phyloP scores from a whole-genome alignment of 345 rosid genomes.

The Eucalyptus marginata region DNA sequence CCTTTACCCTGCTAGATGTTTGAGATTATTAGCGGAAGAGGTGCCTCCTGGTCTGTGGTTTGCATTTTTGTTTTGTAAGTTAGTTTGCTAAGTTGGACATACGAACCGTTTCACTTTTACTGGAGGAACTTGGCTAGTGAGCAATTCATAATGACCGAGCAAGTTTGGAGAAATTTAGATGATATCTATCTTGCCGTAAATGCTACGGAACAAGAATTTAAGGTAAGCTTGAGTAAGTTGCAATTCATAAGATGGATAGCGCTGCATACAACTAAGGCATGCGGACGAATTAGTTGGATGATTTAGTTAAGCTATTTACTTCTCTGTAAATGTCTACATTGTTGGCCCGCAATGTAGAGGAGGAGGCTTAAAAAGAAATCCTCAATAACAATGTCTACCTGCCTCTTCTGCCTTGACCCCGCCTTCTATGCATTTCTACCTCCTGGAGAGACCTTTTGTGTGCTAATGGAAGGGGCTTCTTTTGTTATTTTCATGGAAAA shows the following conservation, averaged over 20 bases:
- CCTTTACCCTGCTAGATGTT: neutral
- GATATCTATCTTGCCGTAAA: constrained; percentile 6
- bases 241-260: constrained; percentile 23
- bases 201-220: constrained; percentile 3
- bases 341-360: neutral
- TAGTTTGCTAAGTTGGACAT: neutral
- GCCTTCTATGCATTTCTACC: neutral
- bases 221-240: constrained; percentile 1
- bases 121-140: neutral
- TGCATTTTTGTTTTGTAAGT: neutral
- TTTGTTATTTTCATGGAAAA: neutral
- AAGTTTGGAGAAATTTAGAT: constrained; percentile 3
- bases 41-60: neutral
- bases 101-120: neutral
- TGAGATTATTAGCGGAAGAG: neutral
- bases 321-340: too few species aligned
- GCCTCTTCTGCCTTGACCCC: neutral
- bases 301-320: neutral
- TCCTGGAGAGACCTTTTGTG: neutral
- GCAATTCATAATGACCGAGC: neutral
- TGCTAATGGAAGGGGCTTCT: neutral
- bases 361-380: too few species aligned
- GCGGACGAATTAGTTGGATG: neutral
- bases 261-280: neutral
- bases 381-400: neutral